phyloP scores from a whole-genome alignment of 1,284 basidiomycete species.

The Ustilago tritici region DNA sequence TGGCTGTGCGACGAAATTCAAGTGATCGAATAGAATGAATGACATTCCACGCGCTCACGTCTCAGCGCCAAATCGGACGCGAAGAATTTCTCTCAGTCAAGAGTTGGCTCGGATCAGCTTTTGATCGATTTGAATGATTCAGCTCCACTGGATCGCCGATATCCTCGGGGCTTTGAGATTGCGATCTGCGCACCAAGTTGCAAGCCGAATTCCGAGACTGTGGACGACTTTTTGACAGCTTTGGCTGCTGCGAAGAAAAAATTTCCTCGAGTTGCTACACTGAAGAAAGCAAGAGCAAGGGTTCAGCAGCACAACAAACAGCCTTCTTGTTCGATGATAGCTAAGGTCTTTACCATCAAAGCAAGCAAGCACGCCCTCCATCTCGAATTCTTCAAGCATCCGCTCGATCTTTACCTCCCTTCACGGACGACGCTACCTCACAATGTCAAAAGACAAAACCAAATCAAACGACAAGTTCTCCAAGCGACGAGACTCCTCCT shows the following conservation, averaged over 20 bases:
- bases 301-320: conserved; percentile 19
- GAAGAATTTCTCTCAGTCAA: conserved; percentile 27
- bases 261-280: conserved; percentile 17
- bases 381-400: background rate
- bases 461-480: conserved; percentile 43
- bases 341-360: background rate
- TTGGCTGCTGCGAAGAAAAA: conserved; percentile 16
- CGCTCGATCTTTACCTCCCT: background rate
- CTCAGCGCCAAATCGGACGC: conserved; percentile 26
- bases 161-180: background rate
- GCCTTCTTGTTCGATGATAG: conserved; percentile 1
- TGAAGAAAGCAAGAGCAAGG: conserved; percentile 12
- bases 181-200: background rate
- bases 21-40: conserved; percentile 50
- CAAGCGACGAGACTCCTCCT: conserved; percentile 32
- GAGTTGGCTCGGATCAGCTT: conserved; percentile 5
- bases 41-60: conserved; percentile 30
- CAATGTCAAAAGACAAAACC: conserved; percentile 47
- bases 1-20: conserved; percentile 20
- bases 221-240: conserved; percentile 25
- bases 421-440: background rate
- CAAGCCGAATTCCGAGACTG: conserved; percentile 28
- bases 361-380: background rate
- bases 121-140: conserved; percentile 23
- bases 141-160: conserved; percentile 15